Evolutionary conservation across 306 rosid species (phyloP), one percentile per base, ranked within the genome.

Genomic region (Quercus glauca): DNA sequence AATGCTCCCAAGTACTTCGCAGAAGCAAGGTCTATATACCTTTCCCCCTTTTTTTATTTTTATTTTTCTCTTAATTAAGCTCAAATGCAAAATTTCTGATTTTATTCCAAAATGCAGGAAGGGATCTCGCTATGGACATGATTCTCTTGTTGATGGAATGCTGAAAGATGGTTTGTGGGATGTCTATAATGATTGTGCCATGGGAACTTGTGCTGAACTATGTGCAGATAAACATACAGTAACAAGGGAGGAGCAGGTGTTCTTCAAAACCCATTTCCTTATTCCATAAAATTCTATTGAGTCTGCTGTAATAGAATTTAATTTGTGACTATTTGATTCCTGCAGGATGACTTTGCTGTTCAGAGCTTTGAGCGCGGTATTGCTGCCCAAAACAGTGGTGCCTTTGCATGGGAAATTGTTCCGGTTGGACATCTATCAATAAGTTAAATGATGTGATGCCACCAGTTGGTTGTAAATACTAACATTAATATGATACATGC

Each of bases 41-140:
- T 19, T 74, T 80, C 63, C 56, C 60, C 69, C 35, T 78, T 41
- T 52, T 9, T 23, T 37, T 82, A n/a, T n/a, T n/a, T n/a, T n/a
- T n/a, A n/a, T n/a, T n/a, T n/a, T n/a, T 77, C 61, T 33, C 73
- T 81, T 49, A 41, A 45, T 73, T 51, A 49, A 74, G 69, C 15
- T 77, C 73, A 69, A 79, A 11, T 60, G 64, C 69, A 65, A 79
- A 73, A 77, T 53, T 79, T 43, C 64, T 86, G 83, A 87, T 72
- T 55, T 74, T 33, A 79, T 85, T 28, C 80, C 82, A 35, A 84
- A 86, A n/a, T 90, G 79, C 90, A 96, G 99, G 89, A 96, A 96
- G 84, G 99, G 99, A 45, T 96, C 99, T 73, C 94, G 99, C 74
- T 96, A 93, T 73, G 99, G 99, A 77, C 98, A 96, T 55, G 99